Evolutionary conservation across 2,329 filamentous ascomycete genomes (phyloP), one percentile per base, ranked within the genome.

Genomic region (Phoma herbarum): DNA sequence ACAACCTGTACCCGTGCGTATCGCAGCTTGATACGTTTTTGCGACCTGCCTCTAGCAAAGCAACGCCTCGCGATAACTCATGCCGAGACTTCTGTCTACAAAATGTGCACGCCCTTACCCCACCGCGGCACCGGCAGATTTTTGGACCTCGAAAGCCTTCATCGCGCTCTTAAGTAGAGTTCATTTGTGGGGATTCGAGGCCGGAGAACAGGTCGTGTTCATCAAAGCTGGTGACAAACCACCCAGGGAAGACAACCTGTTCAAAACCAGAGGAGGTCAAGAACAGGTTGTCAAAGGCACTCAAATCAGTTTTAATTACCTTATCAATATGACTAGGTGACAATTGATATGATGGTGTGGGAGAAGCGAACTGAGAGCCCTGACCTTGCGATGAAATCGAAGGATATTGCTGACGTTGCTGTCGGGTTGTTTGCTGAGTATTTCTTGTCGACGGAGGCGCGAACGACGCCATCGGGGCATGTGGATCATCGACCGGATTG

Each of bases 141-240:
- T n/a, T n/a, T n/a, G n/a, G n/a, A n/a, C n/a, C n/a, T n/a, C n/a
- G n/a, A n/a, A n/a, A n/a, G n/a, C n/a, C n/a, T n/a, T n/a, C n/a
- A n/a, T n/a, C n/a, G 29, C 29, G 10, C 26, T 5, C 26, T 5
- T 5, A 5, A 9, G 9, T 28, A 45, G 16, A 22, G 29, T 25
- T 50, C n/a, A 9, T n/a, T n/a, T 29, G 6, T 12, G 10, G 16
- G 10, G 43, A 26, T 6, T 39, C 44, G 22, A 23, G 16, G 2
- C 37, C 44, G 3, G 29, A 10, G 16, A 66, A 52, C 11, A 63
- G 49, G 51, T 63, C 60, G 3, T 61, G 44, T 43, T 68, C 60
- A 49, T 68, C 65, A 44, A 64, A 68, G 5, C 31, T 61, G 22
- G 64, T 65, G 16, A 65, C 31, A 14, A 68, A 61, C 9, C 61